phyloP scores from a whole-genome alignment of 176 grass and related monocot genomes.

The Sorghum bicolor region DNA sequence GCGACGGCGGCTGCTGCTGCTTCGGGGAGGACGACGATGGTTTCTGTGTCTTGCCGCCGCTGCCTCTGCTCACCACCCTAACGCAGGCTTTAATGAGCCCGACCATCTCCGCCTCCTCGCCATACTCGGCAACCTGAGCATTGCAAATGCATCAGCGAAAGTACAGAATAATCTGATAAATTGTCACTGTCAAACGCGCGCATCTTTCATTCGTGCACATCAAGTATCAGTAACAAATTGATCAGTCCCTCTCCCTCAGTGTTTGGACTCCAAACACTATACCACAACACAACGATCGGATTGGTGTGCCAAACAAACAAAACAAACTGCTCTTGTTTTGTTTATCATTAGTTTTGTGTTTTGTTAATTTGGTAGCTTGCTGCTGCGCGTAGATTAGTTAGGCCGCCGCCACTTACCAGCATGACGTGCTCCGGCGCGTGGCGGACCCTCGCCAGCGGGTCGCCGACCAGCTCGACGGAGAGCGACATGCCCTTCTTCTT shows the following conservation, averaged over 20 bases:
- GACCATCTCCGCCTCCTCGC: conserved; percentile 43
- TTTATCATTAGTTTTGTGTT: neutral
- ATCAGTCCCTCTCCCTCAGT: neutral
- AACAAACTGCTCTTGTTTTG: neutral
- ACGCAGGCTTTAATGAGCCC: conserved; percentile 61
- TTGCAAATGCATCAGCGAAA: neutral
- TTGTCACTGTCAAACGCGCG: too few species aligned
- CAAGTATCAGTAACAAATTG: neutral
- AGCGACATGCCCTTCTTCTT: conserved; percentile 42
- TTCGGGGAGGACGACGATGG: neutral
- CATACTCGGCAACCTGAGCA: conserved; percentile 59
- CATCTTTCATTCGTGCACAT: neutral
- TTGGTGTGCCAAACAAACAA: neutral
- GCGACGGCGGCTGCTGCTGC: neutral
- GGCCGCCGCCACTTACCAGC: conserved; percentile 41
- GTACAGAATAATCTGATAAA: too few species aligned
- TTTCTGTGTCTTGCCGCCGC: neutral
- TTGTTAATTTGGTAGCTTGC: neutral
- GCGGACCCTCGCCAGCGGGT: conserved; percentile 54
- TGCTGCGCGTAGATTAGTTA: neutral
- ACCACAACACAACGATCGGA: neutral
- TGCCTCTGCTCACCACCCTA: conserved; percentile 42
- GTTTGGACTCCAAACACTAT: neutral
- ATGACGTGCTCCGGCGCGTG: conserved; percentile 69
- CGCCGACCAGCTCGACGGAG: conserved; percentile 53